A percentile compares a stretch with the other conserved stretches of the same genome.
phyloP scores from a whole-genome alignment of 495 filamentous ascomycete genomes.

The Trichocladium antarcticum region DNA sequence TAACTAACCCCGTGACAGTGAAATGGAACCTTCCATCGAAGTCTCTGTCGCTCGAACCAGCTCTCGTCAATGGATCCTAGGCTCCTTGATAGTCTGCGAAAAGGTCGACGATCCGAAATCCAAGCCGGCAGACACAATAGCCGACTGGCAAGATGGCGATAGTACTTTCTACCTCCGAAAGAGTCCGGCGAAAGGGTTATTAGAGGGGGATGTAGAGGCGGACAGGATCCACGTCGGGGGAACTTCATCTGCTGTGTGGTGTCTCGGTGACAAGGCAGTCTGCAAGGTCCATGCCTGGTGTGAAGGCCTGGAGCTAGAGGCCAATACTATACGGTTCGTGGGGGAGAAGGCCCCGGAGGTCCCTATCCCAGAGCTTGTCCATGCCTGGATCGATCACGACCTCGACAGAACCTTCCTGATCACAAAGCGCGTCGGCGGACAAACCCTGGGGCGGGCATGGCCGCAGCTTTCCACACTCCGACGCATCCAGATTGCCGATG shows the following conservation, averaged over 20 bases:
- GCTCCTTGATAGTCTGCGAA: slow-evolving; percentile 1
- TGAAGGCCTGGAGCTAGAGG: not conserved
- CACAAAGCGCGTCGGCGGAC: not conserved
- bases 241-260: not conserved
- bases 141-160: slow-evolving; percentile 2
- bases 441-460: not conserved
- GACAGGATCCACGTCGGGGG: not conserved
- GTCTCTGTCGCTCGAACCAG: not conserved
- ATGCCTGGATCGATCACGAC: slow-evolving; percentile 1
- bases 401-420: not conserved
- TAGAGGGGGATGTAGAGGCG: not conserved
- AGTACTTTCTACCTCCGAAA: slow-evolving; percentile 1
- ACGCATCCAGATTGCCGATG: not conserved
- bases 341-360: not conserved
- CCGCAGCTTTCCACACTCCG: not conserved
- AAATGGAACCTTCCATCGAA: not conserved
- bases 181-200: not conserved
- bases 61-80: not conserved
- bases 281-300: not conserved
- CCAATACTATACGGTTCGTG: not conserved
- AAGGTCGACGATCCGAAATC: not conserved
- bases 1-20: not conserved
- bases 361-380: not conserved
- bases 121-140: not conserved
- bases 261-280: not conserved